Percentiles rank a stretch among this genome's conserved stretches.
Conservation (phyloP, 192 early-diverging fungal species). For the Backusella circina region DNA sequence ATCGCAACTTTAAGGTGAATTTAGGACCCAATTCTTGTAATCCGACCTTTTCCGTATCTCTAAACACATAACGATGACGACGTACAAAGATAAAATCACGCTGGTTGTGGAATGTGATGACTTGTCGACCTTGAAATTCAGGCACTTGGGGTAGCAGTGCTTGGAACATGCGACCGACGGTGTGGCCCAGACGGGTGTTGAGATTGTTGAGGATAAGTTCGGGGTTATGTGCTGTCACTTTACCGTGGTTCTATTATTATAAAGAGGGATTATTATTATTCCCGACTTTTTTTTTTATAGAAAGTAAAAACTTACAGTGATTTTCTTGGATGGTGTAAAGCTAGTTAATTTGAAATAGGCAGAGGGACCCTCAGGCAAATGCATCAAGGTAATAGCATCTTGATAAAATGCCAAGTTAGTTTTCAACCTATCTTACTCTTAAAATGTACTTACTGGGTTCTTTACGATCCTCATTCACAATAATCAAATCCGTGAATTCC, state of each 20-base stretch:
- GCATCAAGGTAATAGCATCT: constrained; percentile 89
- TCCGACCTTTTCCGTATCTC: constrained; percentile 72
- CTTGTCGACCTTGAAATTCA: constrained; percentile 93
- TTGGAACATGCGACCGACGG: constrained; percentile 94
- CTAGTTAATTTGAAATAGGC: constrained; percentile 92
- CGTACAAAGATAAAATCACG: constrained; percentile 99
- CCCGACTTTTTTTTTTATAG: not conserved
- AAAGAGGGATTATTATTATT: not conserved
- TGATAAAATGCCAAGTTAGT: too few species aligned
- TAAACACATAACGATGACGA: constrained; percentile 94
- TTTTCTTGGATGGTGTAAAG: constrained; percentile 74
- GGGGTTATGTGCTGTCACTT: constrained; percentile 78
- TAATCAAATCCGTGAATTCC: constrained; percentile 91
- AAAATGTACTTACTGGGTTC: constrained; percentile 69
- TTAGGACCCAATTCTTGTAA: constrained; percentile 94
- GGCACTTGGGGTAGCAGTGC: constrained; percentile 96
- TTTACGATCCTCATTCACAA: constrained; percentile 93
- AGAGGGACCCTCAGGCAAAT: constrained; percentile 95
- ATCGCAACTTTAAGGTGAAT: constrained; percentile 91
- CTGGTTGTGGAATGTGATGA: constrained; percentile 97
- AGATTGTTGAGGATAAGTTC: constrained; percentile 99
- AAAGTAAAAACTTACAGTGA: constrained; percentile 38
- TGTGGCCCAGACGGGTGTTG: constrained; percentile 93
- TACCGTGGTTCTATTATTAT: constrained; percentile 61
- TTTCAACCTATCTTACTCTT: too few species aligned